Evolutionary conservation across 2,329 filamentous ascomycete genomes (phyloP), one percentile per base, ranked within the genome.

Genomic region (Colletotrichum horii): DNA sequence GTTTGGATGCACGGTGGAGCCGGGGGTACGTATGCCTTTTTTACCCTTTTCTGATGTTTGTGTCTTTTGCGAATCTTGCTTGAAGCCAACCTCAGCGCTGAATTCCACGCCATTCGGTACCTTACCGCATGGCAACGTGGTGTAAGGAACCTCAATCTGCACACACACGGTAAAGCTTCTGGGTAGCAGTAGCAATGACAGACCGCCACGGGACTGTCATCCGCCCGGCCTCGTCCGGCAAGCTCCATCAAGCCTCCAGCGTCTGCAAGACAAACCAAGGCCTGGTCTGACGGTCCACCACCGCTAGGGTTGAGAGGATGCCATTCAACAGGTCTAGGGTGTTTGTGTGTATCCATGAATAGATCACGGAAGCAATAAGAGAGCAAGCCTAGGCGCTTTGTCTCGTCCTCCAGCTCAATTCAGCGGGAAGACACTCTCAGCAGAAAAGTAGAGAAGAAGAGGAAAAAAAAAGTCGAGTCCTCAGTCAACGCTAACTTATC

Each of bases 21-120:
- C 64, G 70, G 73, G 73, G 70, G 73, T 75, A 75, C 73, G 73
- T 75, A 75, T 75, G 73, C 73, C 73, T 75, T 32, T 32, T 68
- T 75, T 75, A 73, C 73, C 73, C 73, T 71, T 75, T 75, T 75
- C 55, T 72, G 73, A 26, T 73, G 66, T 67, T 32, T 64, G 56
- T 28, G 60, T 62, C 43, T 61, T 75, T 28, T 56, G 38, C 62
- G 43, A 75, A 75, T 68, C 69, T 68, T 73, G 73, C 30, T 72
- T 52, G 70, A 67, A 71, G 64, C 73, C 70, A 75, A 68, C 73
- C 62, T 64, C 66, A 58, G 70, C 28, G 64, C 52, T 48, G 56
- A 52, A 52, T 60, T 62, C 38, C 73, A 64, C 48, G 58, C 64
- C 64, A 64, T 43, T 64, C 38, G 56, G 56, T 67, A 52, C 55